phyloP scores from a whole-genome alignment of 495 filamentous ascomycete genomes.

The Pyrenula massariospora region DNA sequence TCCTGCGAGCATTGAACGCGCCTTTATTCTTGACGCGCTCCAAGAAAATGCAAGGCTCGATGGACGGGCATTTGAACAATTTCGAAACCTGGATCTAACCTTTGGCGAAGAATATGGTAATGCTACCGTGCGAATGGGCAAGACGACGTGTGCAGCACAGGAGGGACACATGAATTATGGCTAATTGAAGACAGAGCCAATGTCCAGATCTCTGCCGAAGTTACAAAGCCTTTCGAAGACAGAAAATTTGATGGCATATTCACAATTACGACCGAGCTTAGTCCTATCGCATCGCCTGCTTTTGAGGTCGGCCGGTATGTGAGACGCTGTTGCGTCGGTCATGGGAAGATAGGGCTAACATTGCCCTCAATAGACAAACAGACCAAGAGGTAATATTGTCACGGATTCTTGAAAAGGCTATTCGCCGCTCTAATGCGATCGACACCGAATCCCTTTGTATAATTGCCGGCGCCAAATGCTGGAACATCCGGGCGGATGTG shows the following conservation, averaged over 20 bases:
- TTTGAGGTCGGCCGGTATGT: constrained; percentile 74
- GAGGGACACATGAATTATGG: neutral
- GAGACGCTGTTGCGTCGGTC: constrained; percentile 3
- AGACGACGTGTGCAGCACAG: constrained; percentile 55
- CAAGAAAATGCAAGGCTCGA: constrained; percentile 70
- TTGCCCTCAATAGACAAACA: constrained; percentile 39
- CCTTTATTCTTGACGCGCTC: constrained; percentile 65
- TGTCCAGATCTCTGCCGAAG: constrained; percentile 75
- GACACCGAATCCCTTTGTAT: constrained; percentile 95
- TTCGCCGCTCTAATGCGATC: constrained; percentile 81
- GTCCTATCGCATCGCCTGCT: constrained; percentile 81
- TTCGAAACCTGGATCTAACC: constrained; percentile 60
- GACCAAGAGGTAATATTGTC: constrained; percentile 76
- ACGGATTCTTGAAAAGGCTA: constrained; percentile 78
- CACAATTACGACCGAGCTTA: constrained; percentile 78
- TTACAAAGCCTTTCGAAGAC: constrained; percentile 72
- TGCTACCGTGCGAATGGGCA: constrained; percentile 79
- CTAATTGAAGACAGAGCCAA: constrained; percentile 48
- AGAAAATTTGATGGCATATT: constrained; percentile 92
- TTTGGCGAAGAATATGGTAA: constrained; percentile 90
- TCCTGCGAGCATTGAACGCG: constrained; percentile 65
- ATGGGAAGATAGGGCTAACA: constrained; percentile 10
- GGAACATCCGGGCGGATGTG: constrained; percentile 77
- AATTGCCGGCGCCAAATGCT: constrained; percentile 78
- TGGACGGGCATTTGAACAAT: constrained; percentile 65